Evolutionary conservation across 495 filamentous ascomycete genomes (phyloP), one percentile per base, ranked within the genome.

Genomic region (Penicillium simplicissimum): DNA sequence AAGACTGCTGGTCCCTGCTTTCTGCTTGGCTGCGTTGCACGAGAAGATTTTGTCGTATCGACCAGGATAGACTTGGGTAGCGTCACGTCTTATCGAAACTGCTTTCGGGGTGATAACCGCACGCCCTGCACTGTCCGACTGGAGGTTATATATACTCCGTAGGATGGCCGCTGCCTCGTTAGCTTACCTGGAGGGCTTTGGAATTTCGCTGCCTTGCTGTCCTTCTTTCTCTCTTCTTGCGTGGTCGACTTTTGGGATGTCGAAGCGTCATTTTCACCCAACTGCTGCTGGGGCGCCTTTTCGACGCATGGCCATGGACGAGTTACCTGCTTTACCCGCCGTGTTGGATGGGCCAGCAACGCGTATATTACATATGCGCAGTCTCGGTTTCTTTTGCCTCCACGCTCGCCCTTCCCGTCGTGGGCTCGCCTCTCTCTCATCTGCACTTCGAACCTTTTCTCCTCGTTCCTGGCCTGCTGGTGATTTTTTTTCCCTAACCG

Each of bases 11-110:
- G 19, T 21, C 42, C 42, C 42, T 49, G 45, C 25, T 49, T 49
- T n/a, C 42, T 49, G 45, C 25, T 49, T 49, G 45, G 45, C 45
- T 42, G 40, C 40, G 40, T 42, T 42, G 40, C 40, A 42, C 40
- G 42, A 45, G 42, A 45, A 11, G 42, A 45, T 45, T 10, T 51
- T 9, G 35, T 53, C 57, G 52, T 60, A 64, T 59, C 65, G 28
- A 37, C 52, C 58, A 56, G 52, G 57, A 19, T 59, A 28, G 33
- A 34, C 47, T 61, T 61, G 52, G 54, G 49, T 59, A 57, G 62
- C 58, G 62, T 67, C 62, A 65, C 58, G 37, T 49, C 63, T 68
- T 68, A 68, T 68, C 66, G 54, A 68, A 51, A 61, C 52, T 4
- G 52, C 43, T 19, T 51, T 43, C 1, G 28, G 65, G 56, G 45